Evolutionary conservation across 805 yeast genomes (phyloP).

Genomic region (Wickerhamiella qilinensis): DNA sequence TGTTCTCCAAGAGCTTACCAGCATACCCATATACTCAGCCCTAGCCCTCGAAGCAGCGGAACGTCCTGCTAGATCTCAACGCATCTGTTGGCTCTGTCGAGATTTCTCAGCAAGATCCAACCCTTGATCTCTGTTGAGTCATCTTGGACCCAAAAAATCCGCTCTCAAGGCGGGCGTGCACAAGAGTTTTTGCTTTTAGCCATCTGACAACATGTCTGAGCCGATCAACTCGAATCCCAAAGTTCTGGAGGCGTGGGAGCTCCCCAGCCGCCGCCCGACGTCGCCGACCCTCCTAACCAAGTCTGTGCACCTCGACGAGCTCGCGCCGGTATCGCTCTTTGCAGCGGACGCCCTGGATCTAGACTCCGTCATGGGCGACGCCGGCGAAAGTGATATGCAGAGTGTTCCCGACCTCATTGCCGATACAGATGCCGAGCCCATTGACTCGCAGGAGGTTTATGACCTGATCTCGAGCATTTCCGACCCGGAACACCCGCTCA

Average conservation of each 20-base stretch:
- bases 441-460: conserved; percentile 81
- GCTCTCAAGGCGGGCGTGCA: no score
- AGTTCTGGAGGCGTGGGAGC: conserved; percentile 53
- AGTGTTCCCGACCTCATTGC: background rate
- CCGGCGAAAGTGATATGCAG: conserved; percentile 11
- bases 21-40: no score
- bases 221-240: conserved; percentile 86
- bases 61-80: no score
- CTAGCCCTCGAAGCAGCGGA: no score
- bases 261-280: conserved; percentile 48
- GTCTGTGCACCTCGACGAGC: conserved; percentile 5
- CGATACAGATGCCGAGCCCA: conserved; percentile 31
- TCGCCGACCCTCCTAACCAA: background rate
- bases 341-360: conserved; percentile 8
- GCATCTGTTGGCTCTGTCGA: no score
- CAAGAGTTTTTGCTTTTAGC: no score
- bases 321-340: conserved; percentile 13
- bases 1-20: no score
- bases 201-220: conserved; percentile 73
- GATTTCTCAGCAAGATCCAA: no score
- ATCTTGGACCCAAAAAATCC: no score
- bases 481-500: conserved; percentile 95
- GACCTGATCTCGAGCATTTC: conserved; percentile 74
- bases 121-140: no score
- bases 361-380: no score